Evolutionary conservation across 495 filamentous ascomycete genomes (phyloP), one percentile per base, ranked within the genome.

Genomic region (Talaromyces trachyspermus): DNA sequence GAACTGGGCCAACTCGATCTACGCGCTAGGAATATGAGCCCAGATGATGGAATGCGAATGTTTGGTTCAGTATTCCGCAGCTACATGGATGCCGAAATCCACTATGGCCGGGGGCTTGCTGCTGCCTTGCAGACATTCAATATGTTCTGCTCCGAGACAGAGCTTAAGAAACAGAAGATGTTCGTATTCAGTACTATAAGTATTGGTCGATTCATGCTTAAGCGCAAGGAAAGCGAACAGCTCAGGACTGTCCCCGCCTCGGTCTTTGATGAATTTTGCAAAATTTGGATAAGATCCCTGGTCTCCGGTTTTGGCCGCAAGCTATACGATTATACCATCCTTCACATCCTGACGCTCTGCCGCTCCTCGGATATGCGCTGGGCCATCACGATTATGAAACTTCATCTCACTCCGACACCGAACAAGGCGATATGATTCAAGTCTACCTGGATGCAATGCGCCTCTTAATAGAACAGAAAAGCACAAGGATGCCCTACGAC

Each of bases 281-380:
- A 57, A 0, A 39, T 54, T 46, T 70, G 8, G 56, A 60, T 11
- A 42, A 49, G 6, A 8, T 70, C 23, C 41, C 54, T 14, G 53
- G 61, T 14, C 52, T 53, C 3, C 57, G 57, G 1, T 43, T 60
- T 11, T 33, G 62, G 15, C 47, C 36, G 4, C 56, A 59, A 18
- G 50, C 54, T n/a, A 52, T 64, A 39, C 49, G 55, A 5, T 45
- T 71, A 19, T 64, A 60, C 19, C 65, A 73, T 47, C 69, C 69
- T 5, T 54, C 54, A 11, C 37, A 59, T 23, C 68, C 65, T 11
- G 55, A 67, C 24, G 19, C 62, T 1, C 47, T 43, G 12, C 65
- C 61, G 3, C 63, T 70, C 36, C 43, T 71, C 17, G 36, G 51
- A 23, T 63, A 55, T 44, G 49, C 63, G 38, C 49, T 54, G 11